Evolutionary conservation across 1,284 basidiomycete genomes (phyloP).

Genomic region (Ceratobasidium sp.): DNA sequence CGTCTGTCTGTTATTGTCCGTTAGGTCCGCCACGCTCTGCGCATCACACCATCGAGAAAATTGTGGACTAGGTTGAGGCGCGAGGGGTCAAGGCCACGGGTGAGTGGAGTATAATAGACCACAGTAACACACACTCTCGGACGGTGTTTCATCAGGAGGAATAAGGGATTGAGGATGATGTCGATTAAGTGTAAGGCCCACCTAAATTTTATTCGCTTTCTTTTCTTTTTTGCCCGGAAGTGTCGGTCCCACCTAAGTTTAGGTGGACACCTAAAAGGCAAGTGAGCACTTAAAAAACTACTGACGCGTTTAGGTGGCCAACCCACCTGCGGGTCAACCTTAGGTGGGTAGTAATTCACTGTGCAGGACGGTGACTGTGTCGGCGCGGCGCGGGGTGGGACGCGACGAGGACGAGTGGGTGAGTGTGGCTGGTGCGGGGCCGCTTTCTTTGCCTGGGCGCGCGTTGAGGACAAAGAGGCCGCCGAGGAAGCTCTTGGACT

Average conservation of each 20-base stretch:
- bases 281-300: too few species aligned
- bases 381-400: conserved; percentile 29
- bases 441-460: background rate
- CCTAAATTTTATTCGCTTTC: background rate
- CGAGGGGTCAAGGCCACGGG: too few species aligned
- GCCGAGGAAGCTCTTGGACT: conserved; percentile 10
- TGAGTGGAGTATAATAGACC: background rate
- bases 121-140: background rate
- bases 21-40: too few species aligned
- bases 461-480: conserved; percentile 19
- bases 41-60: too few species aligned
- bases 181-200: background rate
- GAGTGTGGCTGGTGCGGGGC: background rate
- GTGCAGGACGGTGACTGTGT: conserved; percentile 20
- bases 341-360: too few species aligned
- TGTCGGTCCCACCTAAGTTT: too few species aligned
- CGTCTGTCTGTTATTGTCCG: too few species aligned
- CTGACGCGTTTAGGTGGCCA: too few species aligned
- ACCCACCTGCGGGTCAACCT: too few species aligned
- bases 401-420: background rate
- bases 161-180: background rate
- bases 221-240: background rate
- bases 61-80: too few species aligned
- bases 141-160: conserved; percentile 14
- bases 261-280: too few species aligned